Conservation (phyloP, 1,284 basidiomycete genomes). For the Cystobasidium slooffiae region DNA sequence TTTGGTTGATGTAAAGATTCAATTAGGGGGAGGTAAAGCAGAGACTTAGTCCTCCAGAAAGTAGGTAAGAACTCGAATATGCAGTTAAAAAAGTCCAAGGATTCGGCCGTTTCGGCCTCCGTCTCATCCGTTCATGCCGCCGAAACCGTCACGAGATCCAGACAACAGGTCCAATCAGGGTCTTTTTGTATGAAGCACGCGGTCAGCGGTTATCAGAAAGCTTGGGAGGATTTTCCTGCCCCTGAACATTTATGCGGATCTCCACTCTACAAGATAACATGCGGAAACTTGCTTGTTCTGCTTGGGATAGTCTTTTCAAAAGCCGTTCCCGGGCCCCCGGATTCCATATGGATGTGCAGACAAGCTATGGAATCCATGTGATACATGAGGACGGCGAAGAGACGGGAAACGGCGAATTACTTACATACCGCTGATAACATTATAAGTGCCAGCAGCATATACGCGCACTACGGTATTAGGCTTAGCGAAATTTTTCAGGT, state of each 20-base stretch:
- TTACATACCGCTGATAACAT: too few relatives aligned
- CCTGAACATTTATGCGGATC: neutral
- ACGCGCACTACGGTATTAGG: too few relatives aligned
- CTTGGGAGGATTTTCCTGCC: neutral
- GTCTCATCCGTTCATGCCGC: neutral
- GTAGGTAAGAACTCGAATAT: neutral
- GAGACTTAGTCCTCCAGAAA: neutral
- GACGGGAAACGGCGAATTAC: too few relatives aligned
- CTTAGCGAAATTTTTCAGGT: too few relatives aligned
- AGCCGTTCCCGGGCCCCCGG: too few relatives aligned
- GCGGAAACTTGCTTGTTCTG: neutral
- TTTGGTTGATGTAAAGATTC: neutral
- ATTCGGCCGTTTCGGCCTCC: neutral
- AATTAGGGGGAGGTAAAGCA: neutral
- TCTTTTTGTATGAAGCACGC: neutral
- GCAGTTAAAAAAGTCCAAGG: neutral
- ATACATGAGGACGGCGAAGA: too few relatives aligned
- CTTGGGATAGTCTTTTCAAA: neutral
- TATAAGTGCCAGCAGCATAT: too few relatives aligned
- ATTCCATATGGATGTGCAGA: too few relatives aligned
- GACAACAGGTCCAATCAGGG: constrained; percentile 2
- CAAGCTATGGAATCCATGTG: too few relatives aligned
- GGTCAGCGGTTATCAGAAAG: neutral
- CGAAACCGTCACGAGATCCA: neutral
- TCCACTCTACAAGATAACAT: neutral